Conservation (phyloP, 352 stramenopile species). For the Peronospora belbahrii region DNA sequence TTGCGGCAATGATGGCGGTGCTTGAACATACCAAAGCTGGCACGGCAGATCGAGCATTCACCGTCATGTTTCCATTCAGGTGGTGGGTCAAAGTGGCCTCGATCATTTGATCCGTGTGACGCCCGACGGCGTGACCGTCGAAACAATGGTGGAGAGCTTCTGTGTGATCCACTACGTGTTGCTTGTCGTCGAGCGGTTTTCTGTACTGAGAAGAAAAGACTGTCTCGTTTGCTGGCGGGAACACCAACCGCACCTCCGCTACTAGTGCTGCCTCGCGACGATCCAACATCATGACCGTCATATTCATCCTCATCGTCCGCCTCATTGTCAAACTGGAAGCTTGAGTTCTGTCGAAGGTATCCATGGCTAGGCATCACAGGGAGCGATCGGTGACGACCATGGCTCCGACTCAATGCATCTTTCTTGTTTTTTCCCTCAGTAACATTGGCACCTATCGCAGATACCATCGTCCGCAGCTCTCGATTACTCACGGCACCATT, state of each 20-base stretch:
- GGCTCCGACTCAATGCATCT: conserved; percentile 8
- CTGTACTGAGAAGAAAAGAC: conserved; percentile 20
- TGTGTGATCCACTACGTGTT: conserved; percentile 13
- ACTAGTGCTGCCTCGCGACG: conserved; percentile 20
- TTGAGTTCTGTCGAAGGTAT: conserved; percentile 18
- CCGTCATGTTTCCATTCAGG: conserved; percentile 71
- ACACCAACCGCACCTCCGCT: conserved; percentile 3
- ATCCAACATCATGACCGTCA: conserved; percentile 13
- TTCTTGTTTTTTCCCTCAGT: conserved; percentile 1
- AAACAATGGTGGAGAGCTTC: conserved; percentile 19
- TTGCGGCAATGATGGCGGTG: conserved; percentile 81
- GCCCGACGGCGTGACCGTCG: conserved; percentile 20
- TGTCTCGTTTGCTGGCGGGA: conserved; percentile 3
- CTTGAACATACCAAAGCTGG: conserved; percentile 79
- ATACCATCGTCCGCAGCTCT: conserved; percentile 26
- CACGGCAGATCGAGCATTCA: conserved; percentile 70
- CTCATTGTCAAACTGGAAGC: conserved; percentile 16
- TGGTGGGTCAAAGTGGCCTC: conserved; percentile 36
- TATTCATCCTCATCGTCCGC: conserved; percentile 16
- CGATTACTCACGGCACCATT: conserved; percentile 13
- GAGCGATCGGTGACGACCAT: conserved; percentile 43
- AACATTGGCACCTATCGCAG: conserved; percentile 18
- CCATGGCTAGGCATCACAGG: conserved; percentile 50
- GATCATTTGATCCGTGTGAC: conserved; percentile 21
- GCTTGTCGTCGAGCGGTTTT: conserved; percentile 7